Evolutionary conservation across 129 eudicot genomes (phyloP), one percentile per base, ranked within the genome.

Genomic region (Lactuca sativa): DNA sequence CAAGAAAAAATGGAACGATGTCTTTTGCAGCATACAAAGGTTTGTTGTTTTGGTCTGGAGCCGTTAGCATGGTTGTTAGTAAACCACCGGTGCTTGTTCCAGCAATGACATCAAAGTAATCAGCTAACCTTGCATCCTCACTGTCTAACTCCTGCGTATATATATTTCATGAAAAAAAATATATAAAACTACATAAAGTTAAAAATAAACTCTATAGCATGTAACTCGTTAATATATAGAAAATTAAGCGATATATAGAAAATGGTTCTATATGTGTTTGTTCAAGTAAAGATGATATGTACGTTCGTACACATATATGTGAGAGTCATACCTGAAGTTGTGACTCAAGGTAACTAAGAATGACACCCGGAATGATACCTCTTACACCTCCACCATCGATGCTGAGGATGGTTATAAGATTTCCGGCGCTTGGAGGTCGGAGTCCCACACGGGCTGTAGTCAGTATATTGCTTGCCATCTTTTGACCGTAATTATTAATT

Each of bases 301-400:
- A 25, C 30, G 30, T 25, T 4, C 3, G 0, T 11, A 33, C 10
- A 36, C 7, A 14, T 32, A 0, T 15, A 32, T 67, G 2, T 34
- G 64, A 32, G 64, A 14, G 38, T 5, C n/a, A 15, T 82, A 84
- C 87, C 82, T 85, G 87, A 38, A 85, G 80, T 11, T 85, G 77
- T 21, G 73, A 72, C 56, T 85, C 87, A 10, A 85, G 85, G 68
- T 67, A 82, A 55, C 48, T 47, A 6, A 82, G 75, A 16, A 85
- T 77, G 74, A 76, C 82, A 17, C 76, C 87, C 0, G 87, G 90
- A 7, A 85, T 61, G 61, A 82, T 69, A 51, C 86, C 90, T 82
- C 86, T 47, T 41, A 85, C 44, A 3, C 90, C 90, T 63, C 90
- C 90, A 4, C 90, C 90, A 58, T 85, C 90, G 1, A 85, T 82